A percentile compares a stretch with the other conserved stretches of the same genome.
Evolutionary conservation across 257 asterid genomes (phyloP).

Genomic region (Avicennia marina): DNA sequence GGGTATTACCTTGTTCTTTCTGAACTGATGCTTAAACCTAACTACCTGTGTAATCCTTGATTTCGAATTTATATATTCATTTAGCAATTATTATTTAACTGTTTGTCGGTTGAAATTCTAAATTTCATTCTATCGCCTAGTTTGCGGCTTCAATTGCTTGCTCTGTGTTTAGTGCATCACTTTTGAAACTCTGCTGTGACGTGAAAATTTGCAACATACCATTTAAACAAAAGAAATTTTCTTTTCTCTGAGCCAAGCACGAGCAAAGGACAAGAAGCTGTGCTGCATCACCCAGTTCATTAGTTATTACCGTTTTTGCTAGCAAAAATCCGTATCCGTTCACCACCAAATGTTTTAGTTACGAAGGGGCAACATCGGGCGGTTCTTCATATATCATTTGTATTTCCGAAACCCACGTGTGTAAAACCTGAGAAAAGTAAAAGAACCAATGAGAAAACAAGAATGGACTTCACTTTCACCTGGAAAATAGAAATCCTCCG

Average conservation of each 20-base stretch:
- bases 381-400: background rate
- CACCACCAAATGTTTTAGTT: constrained; percentile 28
- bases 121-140: too few species aligned
- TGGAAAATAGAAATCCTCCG: constrained; percentile 29
- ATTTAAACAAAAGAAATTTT: background rate
- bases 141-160: too few species aligned
- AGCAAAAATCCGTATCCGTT: constrained; percentile 16
- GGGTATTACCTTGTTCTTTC: background rate
- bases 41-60: too few species aligned
- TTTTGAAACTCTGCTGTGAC: too few species aligned
- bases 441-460: constrained; percentile 10
- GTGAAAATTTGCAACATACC: too few species aligned
- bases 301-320: background rate
- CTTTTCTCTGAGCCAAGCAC: background rate
- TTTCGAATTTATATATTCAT: too few species aligned
- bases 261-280: background rate
- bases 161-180: too few species aligned
- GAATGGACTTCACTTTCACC: constrained; percentile 29
- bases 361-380: constrained; percentile 23
- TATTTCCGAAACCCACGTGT: constrained; percentile 22
- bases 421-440: constrained; percentile 20
- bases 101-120: too few species aligned
- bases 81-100: too few species aligned
- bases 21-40: background rate
- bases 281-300: background rate